Percentiles rank a stretch among this genome's conserved stretches.
phyloP scores from a whole-genome alignment of 2,329 filamentous ascomycete genomes.

The Neopestalotiopsis sp. region DNA sequence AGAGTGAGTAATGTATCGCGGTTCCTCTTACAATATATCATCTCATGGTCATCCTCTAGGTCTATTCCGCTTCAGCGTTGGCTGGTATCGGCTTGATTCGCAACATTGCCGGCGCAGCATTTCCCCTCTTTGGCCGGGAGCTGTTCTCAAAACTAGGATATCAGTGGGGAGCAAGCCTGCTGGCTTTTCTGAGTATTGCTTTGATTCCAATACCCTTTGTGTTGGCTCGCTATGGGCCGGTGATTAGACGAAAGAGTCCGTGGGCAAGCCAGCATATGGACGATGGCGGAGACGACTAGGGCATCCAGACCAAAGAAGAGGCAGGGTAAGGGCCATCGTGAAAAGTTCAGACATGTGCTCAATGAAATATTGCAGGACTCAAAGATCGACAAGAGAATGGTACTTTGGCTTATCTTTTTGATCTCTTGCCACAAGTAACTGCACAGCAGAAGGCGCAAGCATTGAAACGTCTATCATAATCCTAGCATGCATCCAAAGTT shows the following conservation, averaged over 20 bases:
- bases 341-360: no score
- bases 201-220: constrained; percentile 40
- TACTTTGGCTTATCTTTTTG: no score
- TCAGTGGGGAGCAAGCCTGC: constrained; percentile 40
- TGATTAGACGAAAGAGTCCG: constrained; percentile 31
- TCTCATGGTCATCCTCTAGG: constrained; percentile 25
- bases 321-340: neutral
- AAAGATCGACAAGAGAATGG: no score
- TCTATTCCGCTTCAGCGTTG: constrained; percentile 44
- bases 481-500: no score
- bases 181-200: constrained; percentile 39
- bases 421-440: no score
- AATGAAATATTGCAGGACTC: no score
- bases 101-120: constrained; percentile 42
- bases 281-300: constrained; percentile 18
- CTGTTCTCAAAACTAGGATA: constrained; percentile 41
- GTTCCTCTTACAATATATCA: no score
- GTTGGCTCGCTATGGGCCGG: constrained; percentile 28
- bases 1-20: constrained; percentile 23
- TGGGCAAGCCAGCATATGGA: constrained; percentile 32
- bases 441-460: no score
- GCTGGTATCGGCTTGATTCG: constrained; percentile 46
- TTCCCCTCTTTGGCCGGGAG: constrained; percentile 42
- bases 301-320: neutral
- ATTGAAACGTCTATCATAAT: no score